Evolutionary conservation across 2,329 filamentous ascomycete genomes (phyloP).

Genomic region (Trichophyton equinum): DNA sequence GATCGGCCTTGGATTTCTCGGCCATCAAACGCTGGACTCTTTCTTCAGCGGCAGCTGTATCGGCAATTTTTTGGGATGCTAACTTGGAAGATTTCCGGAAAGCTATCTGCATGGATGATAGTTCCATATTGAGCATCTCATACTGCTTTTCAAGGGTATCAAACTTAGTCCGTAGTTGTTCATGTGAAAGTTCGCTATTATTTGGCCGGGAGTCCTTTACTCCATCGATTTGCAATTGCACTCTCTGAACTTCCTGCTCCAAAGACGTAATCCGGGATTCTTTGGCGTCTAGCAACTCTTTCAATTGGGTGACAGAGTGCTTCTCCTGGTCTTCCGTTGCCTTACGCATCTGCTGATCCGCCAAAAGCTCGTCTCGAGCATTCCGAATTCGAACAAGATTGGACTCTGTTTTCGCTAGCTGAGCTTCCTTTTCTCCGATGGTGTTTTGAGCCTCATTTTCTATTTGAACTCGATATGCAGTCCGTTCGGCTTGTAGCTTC

Average conservation of each 20-base stretch:
- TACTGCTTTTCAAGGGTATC: constrained; percentile 67
- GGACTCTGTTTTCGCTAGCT: constrained; percentile 66
- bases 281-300: constrained; percentile 65
- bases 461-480: constrained; percentile 64
- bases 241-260: constrained; percentile 67
- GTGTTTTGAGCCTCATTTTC: constrained; percentile 65
- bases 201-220: constrained; percentile 29
- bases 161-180: constrained; percentile 63
- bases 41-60: constrained; percentile 64
- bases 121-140: constrained; percentile 69
- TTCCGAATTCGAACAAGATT: constrained; percentile 78
- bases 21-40: constrained; percentile 60
- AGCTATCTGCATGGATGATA: constrained; percentile 72
- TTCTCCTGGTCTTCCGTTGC: constrained; percentile 65
- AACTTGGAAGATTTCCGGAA: constrained; percentile 80
- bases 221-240: constrained; percentile 47
- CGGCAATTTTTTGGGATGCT: constrained; percentile 75
- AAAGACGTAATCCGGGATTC: constrained; percentile 69
- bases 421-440: constrained; percentile 66
- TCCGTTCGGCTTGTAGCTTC: constrained; percentile 73
- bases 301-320: constrained; percentile 57
- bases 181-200: constrained; percentile 49
- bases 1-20: constrained; percentile 92
- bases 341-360: constrained; percentile 69
- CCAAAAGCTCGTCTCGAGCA: constrained; percentile 69